Evolutionary conservation across 1,139 yeast species (phyloP).

Genomic region (Suhomyces bolitotheri): DNA sequence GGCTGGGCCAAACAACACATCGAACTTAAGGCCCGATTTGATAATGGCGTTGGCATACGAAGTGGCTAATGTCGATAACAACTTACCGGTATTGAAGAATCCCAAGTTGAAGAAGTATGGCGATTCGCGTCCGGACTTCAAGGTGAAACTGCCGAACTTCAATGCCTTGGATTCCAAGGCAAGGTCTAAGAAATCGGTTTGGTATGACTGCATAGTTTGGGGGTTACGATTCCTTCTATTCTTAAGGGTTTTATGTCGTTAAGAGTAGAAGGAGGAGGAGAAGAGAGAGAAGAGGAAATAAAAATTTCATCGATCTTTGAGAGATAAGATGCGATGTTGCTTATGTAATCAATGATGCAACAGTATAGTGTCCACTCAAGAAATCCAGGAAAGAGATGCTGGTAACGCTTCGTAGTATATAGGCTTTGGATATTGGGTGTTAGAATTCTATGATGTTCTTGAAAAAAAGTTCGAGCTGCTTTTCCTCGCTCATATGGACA

Average conservation of each 20-base stretch:
- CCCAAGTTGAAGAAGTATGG: constrained; percentile 98
- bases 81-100: constrained; percentile 75
- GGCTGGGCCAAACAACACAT: constrained; percentile 94
- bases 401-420: no score
- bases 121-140: constrained; percentile 90
- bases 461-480: no score
- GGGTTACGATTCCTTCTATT: background rate
- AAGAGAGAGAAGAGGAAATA: constrained; percentile 7
- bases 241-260: constrained; percentile 1
- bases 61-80: constrained; percentile 75
- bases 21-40: constrained; percentile 78
- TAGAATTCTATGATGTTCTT: no score
- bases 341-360: constrained; percentile 1
- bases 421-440: no score
- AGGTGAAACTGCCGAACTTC: constrained; percentile 82
- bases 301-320: background rate
- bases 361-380: no score
- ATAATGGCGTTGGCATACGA: constrained; percentile 90
- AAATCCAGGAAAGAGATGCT: no score
- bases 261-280: constrained; percentile 10
- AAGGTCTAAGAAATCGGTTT: constrained; percentile 69
- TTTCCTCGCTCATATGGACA: no score
- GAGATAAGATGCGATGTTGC: background rate
- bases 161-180: constrained; percentile 82
- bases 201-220: constrained; percentile 39